Evolutionary conservation across 352 stramenopile genomes (phyloP).

Genomic region (Phytopythium kandeliae): DNA sequence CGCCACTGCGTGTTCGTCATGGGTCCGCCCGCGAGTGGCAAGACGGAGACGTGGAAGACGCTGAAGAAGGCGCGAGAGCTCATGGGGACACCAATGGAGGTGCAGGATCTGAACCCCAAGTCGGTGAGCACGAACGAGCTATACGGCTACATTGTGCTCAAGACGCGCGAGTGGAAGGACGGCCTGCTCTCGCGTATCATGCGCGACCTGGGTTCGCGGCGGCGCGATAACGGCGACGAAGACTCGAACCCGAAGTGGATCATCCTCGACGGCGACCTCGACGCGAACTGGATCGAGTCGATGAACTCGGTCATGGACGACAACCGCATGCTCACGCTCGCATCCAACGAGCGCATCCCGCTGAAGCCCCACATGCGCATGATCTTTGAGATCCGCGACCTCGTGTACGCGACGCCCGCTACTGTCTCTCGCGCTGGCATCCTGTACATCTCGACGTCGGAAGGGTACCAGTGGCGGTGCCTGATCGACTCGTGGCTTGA

Average conservation of each 20-base stretch:
- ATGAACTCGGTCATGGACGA: constrained; percentile 98
- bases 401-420: constrained; percentile 93
- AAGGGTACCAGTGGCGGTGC: constrained; percentile 93
- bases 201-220: constrained; percentile 90
- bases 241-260: constrained; percentile 96
- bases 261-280: constrained; percentile 94
- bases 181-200: constrained; percentile 94
- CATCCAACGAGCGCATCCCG: constrained; percentile 95
- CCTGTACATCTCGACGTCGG: constrained; percentile 94
- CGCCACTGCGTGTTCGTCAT: constrained; percentile 97
- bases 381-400: constrained; percentile 97
- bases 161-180: constrained; percentile 96
- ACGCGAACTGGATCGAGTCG: constrained; percentile 97
- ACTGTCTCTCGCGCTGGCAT: constrained; percentile 95
- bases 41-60: constrained; percentile 95
- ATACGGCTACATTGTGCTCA: constrained; percentile 95
- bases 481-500: constrained; percentile 93
- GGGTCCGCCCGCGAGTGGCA: constrained; percentile 91
- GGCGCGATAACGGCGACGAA: constrained; percentile 84
- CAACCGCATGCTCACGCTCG: constrained; percentile 95
- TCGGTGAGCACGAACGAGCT: constrained; percentile 94
- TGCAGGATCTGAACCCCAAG: constrained; percentile 95
- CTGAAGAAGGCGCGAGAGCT: constrained; percentile 85
- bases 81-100: constrained; percentile 85
- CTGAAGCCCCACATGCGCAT: constrained; percentile 96